Percentiles rank a stretch among this genome's conserved stretches.
phyloP scores from a whole-genome alignment of 2,329 filamentous ascomycete species.

The Aspergillus glaucus region DNA sequence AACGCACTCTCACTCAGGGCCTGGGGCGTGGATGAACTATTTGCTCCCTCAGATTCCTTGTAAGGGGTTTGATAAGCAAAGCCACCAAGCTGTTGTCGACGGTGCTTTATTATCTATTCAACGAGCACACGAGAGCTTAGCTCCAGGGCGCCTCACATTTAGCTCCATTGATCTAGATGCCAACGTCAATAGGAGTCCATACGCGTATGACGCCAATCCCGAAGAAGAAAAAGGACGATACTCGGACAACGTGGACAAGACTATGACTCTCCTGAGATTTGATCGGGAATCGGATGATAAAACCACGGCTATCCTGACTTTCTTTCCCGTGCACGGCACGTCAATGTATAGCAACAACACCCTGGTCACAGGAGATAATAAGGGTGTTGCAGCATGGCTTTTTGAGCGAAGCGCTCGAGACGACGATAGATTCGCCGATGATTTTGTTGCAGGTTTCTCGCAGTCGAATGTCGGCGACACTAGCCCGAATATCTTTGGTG shows the following conservation, averaged over 20 bases:
- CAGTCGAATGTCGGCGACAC: conserved; percentile 90
- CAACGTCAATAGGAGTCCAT: conserved; percentile 85
- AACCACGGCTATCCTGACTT: conserved; percentile 74
- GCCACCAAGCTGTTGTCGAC: conserved; percentile 82
- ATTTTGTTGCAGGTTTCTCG: conserved; percentile 85
- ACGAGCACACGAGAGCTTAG: conserved; percentile 67
- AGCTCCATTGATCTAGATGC: conserved; percentile 66
- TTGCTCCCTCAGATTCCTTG: conserved; percentile 85
- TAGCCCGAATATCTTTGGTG: conserved; percentile 78
- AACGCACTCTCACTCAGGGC: conserved; percentile 87
- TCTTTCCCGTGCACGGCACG: conserved; percentile 89
- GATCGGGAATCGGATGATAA: conserved; percentile 67
- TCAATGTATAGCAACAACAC: conserved; percentile 90
- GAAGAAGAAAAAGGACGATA: conserved; percentile 67
- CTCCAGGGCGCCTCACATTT: conserved; percentile 63
- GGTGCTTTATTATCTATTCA: conserved; percentile 76
- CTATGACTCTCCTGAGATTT: conserved; percentile 73
- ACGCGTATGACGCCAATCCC: conserved; percentile 82
- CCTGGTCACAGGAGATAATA: conserved; percentile 88
- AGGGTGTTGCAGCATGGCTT: conserved; percentile 81
- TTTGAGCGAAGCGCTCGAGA: conserved; percentile 64
- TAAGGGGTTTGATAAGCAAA: conserved; percentile 77
- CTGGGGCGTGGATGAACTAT: conserved; percentile 92
- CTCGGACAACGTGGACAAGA: conserved; percentile 61
- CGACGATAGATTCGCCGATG: conserved; percentile 52